A percentile compares a stretch with the other conserved stretches of the same genome.
phyloP scores from a whole-genome alignment of 805 yeast genomes.

The Spathaspora sp. region DNA sequence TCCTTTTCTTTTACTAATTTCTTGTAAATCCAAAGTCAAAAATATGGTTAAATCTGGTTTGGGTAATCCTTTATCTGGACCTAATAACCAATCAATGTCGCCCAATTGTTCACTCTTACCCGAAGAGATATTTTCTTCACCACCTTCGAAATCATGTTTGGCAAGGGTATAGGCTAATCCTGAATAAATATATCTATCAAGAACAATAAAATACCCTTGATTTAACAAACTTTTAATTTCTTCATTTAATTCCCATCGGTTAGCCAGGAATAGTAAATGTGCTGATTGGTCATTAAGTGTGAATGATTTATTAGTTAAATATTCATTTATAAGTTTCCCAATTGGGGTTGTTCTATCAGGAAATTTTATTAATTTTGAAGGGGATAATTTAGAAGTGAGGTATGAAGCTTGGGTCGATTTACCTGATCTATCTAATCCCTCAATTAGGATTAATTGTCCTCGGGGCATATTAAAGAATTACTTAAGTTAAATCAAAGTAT shows the following conservation, averaged over 20 bases:
- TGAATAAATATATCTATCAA: conserved; percentile 88
- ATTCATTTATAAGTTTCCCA: conserved; percentile 74
- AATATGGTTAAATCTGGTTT: conserved; percentile 83
- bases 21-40: conserved; percentile 52
- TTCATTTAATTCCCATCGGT: conserved; percentile 81
- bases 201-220: conserved; percentile 56
- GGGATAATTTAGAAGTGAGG: conserved; percentile 16
- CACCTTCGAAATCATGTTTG: conserved; percentile 49
- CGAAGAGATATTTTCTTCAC: neutral
- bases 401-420: conserved; percentile 75
- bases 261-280: conserved; percentile 87
- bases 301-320: conserved; percentile 51
- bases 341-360: conserved; percentile 85
- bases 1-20: conserved; percentile 55
- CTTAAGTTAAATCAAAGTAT: neutral
- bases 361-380: conserved; percentile 57
- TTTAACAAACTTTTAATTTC: conserved; percentile 43
- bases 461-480: conserved; percentile 24
- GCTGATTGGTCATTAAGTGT: conserved; percentile 71
- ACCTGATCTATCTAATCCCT: conserved; percentile 94
- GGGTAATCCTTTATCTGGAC: conserved; percentile 82
- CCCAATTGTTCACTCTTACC: conserved; percentile 16
- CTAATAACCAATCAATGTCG: conserved; percentile 70
- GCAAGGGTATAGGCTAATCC: conserved; percentile 93
- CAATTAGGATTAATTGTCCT: conserved; percentile 77